phyloP scores from a whole-genome alignment of 352 stramenopile genomes.

The Thraustotheca clavata region DNA sequence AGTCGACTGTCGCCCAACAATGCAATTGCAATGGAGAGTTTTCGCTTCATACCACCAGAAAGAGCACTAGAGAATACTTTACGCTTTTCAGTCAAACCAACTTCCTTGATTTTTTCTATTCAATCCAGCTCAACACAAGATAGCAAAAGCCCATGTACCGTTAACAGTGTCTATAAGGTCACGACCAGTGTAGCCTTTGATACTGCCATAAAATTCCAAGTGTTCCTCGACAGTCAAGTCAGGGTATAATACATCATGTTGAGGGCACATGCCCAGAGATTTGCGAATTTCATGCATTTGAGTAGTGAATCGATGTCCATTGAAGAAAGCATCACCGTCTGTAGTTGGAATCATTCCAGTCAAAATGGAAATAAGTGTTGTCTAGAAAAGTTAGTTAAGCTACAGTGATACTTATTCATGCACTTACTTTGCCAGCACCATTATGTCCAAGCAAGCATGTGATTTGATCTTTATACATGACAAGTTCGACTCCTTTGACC shows the following conservation, averaged over 20 bases:
- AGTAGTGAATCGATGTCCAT: neutral
- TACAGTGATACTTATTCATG: too few species aligned
- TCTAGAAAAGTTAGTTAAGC: constrained; percentile 24
- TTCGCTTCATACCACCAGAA: constrained; percentile 87
- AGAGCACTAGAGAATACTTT: constrained; percentile 44
- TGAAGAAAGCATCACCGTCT: neutral
- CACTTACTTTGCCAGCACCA: constrained; percentile 25
- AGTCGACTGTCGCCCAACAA: constrained; percentile 70
- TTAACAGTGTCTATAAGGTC: constrained; percentile 35
- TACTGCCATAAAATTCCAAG: constrained; percentile 51
- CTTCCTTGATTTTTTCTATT: too few species aligned
- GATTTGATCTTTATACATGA: constrained; percentile 27
- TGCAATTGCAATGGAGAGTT: constrained; percentile 85
- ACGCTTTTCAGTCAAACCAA: constrained; percentile 57
- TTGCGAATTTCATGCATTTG: constrained; percentile 61
- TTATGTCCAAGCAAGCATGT: constrained; percentile 25
- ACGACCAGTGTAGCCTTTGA: constrained; percentile 44
- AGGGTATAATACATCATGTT: constrained; percentile 74
- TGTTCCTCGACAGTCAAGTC: constrained; percentile 73
- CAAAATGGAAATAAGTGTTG: constrained; percentile 25
- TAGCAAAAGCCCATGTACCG: too few species aligned
- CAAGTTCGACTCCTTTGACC: constrained; percentile 76
- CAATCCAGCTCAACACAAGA: too few species aligned
- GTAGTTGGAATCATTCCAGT: constrained; percentile 22
- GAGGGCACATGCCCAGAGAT: constrained; percentile 68